Base-by-base conservation (phyloP, 2,329 filamentous ascomycete genomes). In the Trichoderma afroharzianum region DNA sequence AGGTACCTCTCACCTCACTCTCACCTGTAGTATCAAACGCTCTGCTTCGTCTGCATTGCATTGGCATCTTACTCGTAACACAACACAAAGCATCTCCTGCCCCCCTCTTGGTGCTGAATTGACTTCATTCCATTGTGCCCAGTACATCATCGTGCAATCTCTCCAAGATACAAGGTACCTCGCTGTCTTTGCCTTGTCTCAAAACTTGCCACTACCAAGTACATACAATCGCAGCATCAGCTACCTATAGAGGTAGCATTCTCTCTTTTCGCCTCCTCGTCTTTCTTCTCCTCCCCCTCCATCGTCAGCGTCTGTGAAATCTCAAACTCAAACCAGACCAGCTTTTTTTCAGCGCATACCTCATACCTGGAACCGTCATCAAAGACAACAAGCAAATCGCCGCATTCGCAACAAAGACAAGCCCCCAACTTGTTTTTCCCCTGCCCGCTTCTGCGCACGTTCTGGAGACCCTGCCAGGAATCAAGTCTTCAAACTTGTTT, bases 101-200 rank as follows among this genome's bases (percentile, higher is more conserved):
- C 55, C 39, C 30, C 39, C 14, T n/a, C 15, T 61, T 50, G 57
- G 39, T 36, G 26, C 36, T 61, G 66, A 36, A 53, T 61, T 47
- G 55, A 47, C 66, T 68, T 64, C 68, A 64, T 71, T 64, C 61
- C 68, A 28, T 47, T 36, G 32, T 43, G 59, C 59, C 33, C 9
- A 63, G 33, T 63, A 15, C 32, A 64, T 71, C 59, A 57, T 70
- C 59, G 30, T 61, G 66, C 66, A 33, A 61, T 50, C 36, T 21
- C 57, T 68, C 14, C 28, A 33, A 61, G 36, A 33, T 61, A 50
- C 39, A 66, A 67, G 26, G 39, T 62, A 68, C 66, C 14, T 68
- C n/a, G 32, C 58, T 62, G 32, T 36, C 58, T 62, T 36, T 33
- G 12, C 43, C 26, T 24, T 68, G 66, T 61, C 66, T 61, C 66